Base-by-base conservation (phyloP, 163 green algal species). In the Volvox carteri region DNA sequence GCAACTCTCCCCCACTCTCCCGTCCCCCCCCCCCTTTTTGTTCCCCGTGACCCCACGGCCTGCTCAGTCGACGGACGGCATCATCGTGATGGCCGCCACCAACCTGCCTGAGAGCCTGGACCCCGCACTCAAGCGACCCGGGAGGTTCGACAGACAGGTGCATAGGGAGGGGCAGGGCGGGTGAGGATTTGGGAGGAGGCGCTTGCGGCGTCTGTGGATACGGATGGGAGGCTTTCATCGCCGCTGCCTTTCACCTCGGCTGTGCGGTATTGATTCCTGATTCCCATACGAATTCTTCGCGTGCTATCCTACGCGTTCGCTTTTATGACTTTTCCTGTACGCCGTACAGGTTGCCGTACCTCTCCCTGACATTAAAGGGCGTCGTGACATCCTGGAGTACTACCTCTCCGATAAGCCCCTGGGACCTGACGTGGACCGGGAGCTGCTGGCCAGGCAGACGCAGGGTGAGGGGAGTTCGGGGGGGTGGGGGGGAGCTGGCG, bases 61-160 rank as follows among this genome's bases (percentile, higher is more conserved):
- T 42, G 23, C 16, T 23, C 95, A 99, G 75, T 86, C 94, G 44
- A 98, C 96, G 77, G 94, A 97, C 56, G 97, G 97, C 60, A 95
- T 99, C 70, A 99, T 99, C 76, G 98, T 99, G 4, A 97, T 99
- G 86, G 98, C 97, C 18, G 98, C 98, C 68, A 99, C 98, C 62
- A 99, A 99, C 92, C 75, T 99, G 33, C 93, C 96, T 14, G 98
- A 99, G 76, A 95, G 94, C 23, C 94, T 99, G 62, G 98, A 99
- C 92, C 90, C 95, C 21, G 98, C 98, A 16, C 94, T 99, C 39
- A 98, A 98, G 96, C 11, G 98, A 93, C 79, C 93, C 0, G 93
- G 93, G 14, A 93, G 98, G 41, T 99, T 99, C 81, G 97, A 99
- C 92, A 90, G 97, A 1, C 95, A 97, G 90, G 94, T 96, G 30